These are phyloP conservation scores for Fusarium brevicatenulatum DNA, from an alignment of 2,329 filamentous ascomycete genomes.

Conservation along the genomic window DNA sequence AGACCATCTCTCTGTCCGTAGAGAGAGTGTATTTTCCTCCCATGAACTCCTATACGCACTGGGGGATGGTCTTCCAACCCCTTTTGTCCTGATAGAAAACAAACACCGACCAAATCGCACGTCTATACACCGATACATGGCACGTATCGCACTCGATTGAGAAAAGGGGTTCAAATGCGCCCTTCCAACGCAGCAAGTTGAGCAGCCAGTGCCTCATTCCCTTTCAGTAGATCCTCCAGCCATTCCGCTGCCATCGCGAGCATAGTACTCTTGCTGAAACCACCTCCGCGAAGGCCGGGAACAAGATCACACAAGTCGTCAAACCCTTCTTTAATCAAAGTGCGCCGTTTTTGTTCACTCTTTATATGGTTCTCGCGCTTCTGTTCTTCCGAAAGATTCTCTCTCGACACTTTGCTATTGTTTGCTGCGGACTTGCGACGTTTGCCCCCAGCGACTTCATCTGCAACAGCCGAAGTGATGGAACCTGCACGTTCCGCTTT, in stretches of 20 bases:
- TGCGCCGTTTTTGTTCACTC: conserved; percentile 87
- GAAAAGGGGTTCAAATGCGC: conserved; percentile 15
- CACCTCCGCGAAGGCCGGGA: conserved; percentile 76
- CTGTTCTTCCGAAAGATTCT: conserved; percentile 83
- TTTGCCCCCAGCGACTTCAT: conserved; percentile 53
- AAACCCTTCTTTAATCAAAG: conserved; percentile 83
- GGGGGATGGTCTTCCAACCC: conserved; percentile 27
- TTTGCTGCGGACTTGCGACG: conserved; percentile 61
- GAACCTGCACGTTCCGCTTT: conserved; percentile 53
- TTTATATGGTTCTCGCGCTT: conserved; percentile 88
- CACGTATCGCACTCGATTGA: neutral
- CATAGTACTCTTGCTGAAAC: conserved; percentile 85
- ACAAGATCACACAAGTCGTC: conserved; percentile 82
- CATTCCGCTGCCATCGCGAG: conserved; percentile 80
- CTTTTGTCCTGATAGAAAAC: conserved; percentile 19
- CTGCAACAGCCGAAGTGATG: conserved; percentile 48
- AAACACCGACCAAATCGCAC: conserved; percentile 24
- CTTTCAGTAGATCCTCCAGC: conserved; percentile 76
- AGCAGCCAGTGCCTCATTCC: conserved; percentile 70
- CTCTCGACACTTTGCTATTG: conserved; percentile 61
- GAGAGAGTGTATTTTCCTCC: conserved; percentile 9
- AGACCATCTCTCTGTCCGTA: conserved; percentile 14
- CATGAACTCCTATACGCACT: conserved; percentile 38
- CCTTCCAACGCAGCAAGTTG: conserved; percentile 58
- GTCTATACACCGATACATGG: conserved; percentile 24